phyloP scores from a whole-genome alignment of 1,284 basidiomycete species.

The Cystobasidium pallidum region DNA sequence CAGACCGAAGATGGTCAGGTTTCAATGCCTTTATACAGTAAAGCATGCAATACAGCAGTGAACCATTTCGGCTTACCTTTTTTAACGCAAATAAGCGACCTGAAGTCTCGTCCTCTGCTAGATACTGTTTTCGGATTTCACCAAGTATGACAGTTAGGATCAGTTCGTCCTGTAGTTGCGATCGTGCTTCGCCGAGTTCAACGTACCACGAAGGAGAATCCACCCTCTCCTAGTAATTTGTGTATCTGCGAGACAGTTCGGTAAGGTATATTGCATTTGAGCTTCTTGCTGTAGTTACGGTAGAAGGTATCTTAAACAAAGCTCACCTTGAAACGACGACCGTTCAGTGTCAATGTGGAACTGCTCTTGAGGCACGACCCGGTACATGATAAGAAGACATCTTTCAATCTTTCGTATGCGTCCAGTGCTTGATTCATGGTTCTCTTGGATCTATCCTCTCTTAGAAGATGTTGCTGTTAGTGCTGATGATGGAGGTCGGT shows the following conservation, averaged over 20 bases:
- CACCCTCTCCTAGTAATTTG: constrained; percentile 88
- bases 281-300: no score
- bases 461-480: no score
- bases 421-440: constrained; percentile 38
- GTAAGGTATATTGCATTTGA: no score
- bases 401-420: constrained; percentile 37
- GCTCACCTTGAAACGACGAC: constrained; percentile 73
- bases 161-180: neutral
- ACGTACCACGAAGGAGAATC: constrained; percentile 79
- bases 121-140: constrained; percentile 47
- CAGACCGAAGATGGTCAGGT: no score
- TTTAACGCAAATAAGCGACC: constrained; percentile 89
- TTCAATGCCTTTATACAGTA: no score
- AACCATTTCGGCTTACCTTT: constrained; percentile 63
- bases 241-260: constrained; percentile 62
- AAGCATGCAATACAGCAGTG: no score
- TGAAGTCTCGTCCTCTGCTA: constrained; percentile 52
- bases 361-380: constrained; percentile 37
- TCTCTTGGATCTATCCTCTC: neutral
- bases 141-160: no score
- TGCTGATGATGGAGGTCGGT: no score
- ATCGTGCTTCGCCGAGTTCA: constrained; percentile 58
- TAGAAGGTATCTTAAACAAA: neutral
- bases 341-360: constrained; percentile 67
- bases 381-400: constrained; percentile 37